Base-by-base conservation (phyloP, 768 basidiomycete species). In the Amanita thiersii region DNA sequence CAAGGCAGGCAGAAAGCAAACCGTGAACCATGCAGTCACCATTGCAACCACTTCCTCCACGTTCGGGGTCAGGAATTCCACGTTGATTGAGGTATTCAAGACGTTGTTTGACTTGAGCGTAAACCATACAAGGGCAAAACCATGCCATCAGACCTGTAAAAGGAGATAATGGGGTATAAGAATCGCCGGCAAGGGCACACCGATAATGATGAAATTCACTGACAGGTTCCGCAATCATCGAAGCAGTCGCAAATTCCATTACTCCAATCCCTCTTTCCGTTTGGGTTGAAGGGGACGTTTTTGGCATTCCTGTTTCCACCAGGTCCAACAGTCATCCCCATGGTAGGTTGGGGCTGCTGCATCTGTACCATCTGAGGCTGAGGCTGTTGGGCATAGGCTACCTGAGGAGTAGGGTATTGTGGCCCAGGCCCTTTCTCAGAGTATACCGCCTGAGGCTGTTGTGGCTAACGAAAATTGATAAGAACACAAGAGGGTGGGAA, bases 41-140 rank as follows among this genome's bases (percentile, higher is more conserved):
- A 20, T 34, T 52, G 50, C 58, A 63, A 32, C 47, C 37, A 10
- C 47, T 47, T 1, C 61, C 59, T 9, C 64, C 68, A 19, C 57
- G 56, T 15, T 57, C 52, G 7, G 64, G 67, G 41, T 69, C 63
- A 19, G 66, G 61, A n/a, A 40, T 47, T 18, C 66, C 68, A 14
- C 64, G 50, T 1, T 21, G 29, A 25, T 58, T 49, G 33, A 73
- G 52, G 43, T 69, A 60, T 20, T 69, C 62, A 37, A 60, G 51
- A 39, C 71, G 69, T 19, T 53, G 54, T 50, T 64, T 69, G 54
- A 62, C 62, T 45, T 64, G 51, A 21, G 59, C 54, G 52, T 68
- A 70, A 29, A 60, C 47, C 44, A 70, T 44, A 51, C 68, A 71
- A 1, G 71, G 70, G 54, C 58, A 64, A 52, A 53, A 71, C 26